Evolutionary conservation across 208 protist species (phyloP).

Genomic region (Phytomonas sp.): DNA sequence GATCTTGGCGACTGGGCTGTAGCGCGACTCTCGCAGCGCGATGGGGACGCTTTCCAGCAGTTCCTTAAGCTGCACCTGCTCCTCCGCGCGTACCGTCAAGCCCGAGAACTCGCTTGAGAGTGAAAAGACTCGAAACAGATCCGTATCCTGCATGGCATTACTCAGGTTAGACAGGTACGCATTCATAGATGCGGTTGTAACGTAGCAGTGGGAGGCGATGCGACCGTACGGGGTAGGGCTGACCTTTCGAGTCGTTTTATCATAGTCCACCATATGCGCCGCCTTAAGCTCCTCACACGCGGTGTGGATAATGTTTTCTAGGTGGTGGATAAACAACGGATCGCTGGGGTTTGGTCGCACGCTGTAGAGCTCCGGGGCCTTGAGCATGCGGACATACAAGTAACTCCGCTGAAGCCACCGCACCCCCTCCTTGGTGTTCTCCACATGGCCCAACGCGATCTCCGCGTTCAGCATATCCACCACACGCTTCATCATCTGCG

Average conservation of each 20-base stretch:
- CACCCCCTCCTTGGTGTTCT: slow-evolving; percentile 91
- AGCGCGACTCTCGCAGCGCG: slow-evolving; percentile 94
- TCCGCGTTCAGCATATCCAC: slow-evolving; percentile 99
- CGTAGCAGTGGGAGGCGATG: slow-evolving; percentile 98
- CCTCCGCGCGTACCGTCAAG: slow-evolving; percentile 96
- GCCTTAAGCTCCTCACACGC: slow-evolving; percentile 89
- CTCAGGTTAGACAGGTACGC: slow-evolving; percentile 94
- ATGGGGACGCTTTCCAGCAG: slow-evolving; percentile 96
- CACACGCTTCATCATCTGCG: slow-evolving; percentile 93
- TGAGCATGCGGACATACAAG: slow-evolving; percentile 97
- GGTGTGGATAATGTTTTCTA: slow-evolving; percentile 94
- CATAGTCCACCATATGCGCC: slow-evolving; percentile 91
- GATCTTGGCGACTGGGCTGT: slow-evolving; percentile 96
- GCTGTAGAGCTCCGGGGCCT: slow-evolving; percentile 94
- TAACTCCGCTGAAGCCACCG: slow-evolving; percentile 98
- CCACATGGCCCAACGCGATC: slow-evolving; percentile 95
- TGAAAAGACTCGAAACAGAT: slow-evolving; percentile 96
- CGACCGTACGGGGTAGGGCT: slow-evolving; percentile 94
- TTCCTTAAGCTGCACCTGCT: slow-evolving; percentile 96
- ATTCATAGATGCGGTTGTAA: slow-evolving; percentile 93
- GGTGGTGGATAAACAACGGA: slow-evolving; percentile 70
- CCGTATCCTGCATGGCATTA: slow-evolving; percentile 94
- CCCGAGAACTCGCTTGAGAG: slow-evolving; percentile 97
- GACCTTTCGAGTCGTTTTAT: slow-evolving; percentile 84
- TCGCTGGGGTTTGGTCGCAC: slow-evolving; percentile 75